Evolutionary conservation across 2,329 filamentous ascomycete genomes (phyloP), one percentile per base, ranked within the genome.

Genomic region (Talaromyces sp.): DNA sequence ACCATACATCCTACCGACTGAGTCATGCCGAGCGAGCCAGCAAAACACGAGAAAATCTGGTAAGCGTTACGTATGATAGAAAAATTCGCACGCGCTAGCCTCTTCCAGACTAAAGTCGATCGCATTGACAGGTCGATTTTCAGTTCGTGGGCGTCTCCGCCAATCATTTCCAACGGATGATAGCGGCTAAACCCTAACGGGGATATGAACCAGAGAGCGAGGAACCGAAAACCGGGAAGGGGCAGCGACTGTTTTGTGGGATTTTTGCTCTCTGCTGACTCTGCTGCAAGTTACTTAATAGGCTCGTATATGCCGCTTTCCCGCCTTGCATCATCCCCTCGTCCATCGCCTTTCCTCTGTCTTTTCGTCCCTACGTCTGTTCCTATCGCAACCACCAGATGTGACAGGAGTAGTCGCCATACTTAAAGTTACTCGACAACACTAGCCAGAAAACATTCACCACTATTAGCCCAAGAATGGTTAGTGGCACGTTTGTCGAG

Each of bases 401-500:
- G 33, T 52, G 49, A 31, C 27, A 33, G 49, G 49, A 52, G 4
- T 33, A 33, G 2, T 52, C 49, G 49, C 49, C 49, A 52, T 50
- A 41, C 27, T 6, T 31, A 3, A 31, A 31, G 27, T 31, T 31
- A 31, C 27, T 31, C 7, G 7, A 31, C 27, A 31, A 31, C 27
- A 31, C 27, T 31, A 31, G 27, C 27, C 27, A 7, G 27, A 31
- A 7, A 31, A 31, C 27, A 31, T 31, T 31, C 27, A 31, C 27
- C 27, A 31, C 27, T 31, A 31, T 31, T 31, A 31, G 27, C 25
- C 49, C 52, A 37, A 56, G 52, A 56, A 56, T 56, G 52, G 52
- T 56, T 56, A 56, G 52, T 56, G 52, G 52, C 52, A 39, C 39
- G 22, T 22, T 19, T 25, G 57, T 60, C 57, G 27, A 37, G 13